Evolutionary conservation across 768 basidiomycete species (phyloP), one percentile per base, ranked within the genome.

Genomic region (Tubosaeta brunneosetosa): DNA sequence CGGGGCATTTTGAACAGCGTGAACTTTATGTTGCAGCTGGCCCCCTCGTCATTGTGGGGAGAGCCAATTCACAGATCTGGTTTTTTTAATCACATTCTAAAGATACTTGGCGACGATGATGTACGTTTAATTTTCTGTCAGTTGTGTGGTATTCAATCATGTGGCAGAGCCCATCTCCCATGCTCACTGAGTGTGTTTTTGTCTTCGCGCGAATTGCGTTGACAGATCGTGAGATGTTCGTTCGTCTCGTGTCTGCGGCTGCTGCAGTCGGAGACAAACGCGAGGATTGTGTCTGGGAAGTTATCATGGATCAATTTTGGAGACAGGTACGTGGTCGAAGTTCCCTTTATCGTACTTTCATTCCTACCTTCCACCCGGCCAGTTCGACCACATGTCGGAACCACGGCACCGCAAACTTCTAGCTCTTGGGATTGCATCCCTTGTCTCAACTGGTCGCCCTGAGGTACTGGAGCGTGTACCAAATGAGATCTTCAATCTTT

Each of bases 361-460:
- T 44, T 36, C 42, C 54, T 11, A 50, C 47, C 47, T 16, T 55
- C 19, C 41, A 25, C 26, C 9, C 26, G 9, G 16, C 37, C 60
- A 95, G 93, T 91, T 94, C 65, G 93, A 95, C 67, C 88, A 85
- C 64, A 88, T 94, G 83, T 87, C 88, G 14, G 89, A 94, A 65
- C 84, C 90, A 1, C 80, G 85, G 10, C 80, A 87, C 55, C 84
- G 93, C 52, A 95, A 95, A 71, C 74, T 95, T 51, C 73, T 82
- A 25, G 90, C 91, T 11, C 85, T 95, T 75, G 91, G 87, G 2
- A 80, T 90, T 41, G 88, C 89, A 3, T 74, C 79, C 41, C 77
- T 94, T 3, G 83, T 90, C 33, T 81, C 88, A 0, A 91, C 90
- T 0, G 89, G 82, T 12, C 79, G 82, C 19, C 77, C 77, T 0